phyloP scores from a whole-genome alignment of 2,329 filamentous ascomycete species.

The Monosporascus sp. region DNA sequence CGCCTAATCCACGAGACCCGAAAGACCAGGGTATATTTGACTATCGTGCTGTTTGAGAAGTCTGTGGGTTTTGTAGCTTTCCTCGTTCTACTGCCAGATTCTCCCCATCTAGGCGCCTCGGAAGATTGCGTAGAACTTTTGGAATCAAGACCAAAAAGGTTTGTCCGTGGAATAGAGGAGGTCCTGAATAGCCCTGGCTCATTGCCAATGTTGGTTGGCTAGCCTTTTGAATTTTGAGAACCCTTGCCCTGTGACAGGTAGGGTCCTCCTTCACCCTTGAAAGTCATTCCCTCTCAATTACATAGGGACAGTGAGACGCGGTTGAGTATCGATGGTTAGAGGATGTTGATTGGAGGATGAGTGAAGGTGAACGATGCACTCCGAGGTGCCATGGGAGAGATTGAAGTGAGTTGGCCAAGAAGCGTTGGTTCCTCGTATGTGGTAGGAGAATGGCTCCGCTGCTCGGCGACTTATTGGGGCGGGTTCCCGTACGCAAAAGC shows the following conservation, averaged over 20 bases:
- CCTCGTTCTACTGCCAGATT: conserved; percentile 21
- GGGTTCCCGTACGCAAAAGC: background rate
- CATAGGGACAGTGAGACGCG: background rate
- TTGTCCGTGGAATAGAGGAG: conserved; percentile 12
- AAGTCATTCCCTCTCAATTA: background rate
- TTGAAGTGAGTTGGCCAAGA: background rate
- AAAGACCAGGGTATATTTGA: background rate
- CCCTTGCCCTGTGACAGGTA: background rate
- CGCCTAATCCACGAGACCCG: too few relatives aligned
- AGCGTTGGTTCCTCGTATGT: background rate
- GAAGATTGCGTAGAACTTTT: conserved; percentile 12
- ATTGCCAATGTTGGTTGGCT: background rate
- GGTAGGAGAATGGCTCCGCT: background rate
- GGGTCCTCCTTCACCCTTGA: background rate
- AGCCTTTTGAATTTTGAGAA: background rate
- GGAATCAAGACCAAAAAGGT: conserved; percentile 8
- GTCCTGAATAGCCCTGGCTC: conserved; percentile 3
- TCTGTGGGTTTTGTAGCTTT: conserved; percentile 14
- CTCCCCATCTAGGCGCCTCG: conserved; percentile 18
- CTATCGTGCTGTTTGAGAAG: conserved; percentile 3
- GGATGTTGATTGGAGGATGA: background rate
- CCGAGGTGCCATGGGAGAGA: background rate
- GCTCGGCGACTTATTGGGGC: too few relatives aligned
- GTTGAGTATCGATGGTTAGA: background rate
- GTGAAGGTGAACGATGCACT: background rate